Evolutionary conservation across 164 flowering plant species (phyloP), one percentile per base, ranked within the genome.

Genomic region (Vitis amurensis): DNA sequence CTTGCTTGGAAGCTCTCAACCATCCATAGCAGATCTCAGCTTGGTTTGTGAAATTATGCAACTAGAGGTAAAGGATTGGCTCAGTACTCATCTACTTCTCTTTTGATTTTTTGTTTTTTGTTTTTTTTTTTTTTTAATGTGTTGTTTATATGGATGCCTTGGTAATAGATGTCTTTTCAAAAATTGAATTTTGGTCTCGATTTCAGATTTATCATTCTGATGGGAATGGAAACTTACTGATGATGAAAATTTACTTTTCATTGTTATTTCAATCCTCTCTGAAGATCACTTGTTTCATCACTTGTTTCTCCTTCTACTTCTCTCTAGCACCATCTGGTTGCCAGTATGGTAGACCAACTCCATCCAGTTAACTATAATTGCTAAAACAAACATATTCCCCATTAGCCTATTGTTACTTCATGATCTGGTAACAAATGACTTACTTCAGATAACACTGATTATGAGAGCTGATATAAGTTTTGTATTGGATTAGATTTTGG

Each of bases 21-120:
- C 98, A 31, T 92, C 98, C 29, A 87, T 94, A 55, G 97, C 97
- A 49, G 97, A 94, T 81, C 91, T 94, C 71, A 88, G 90, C 85
- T 82, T 92, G 65, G 94, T 89, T 1, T 94, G 97, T 81, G 98
- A 94, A 74, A 73, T 92, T 60, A 92, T 86, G 92, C 90, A 94
- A 69, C 81, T 91, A 63, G 92, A 94, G 92, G 98, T 94, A 89
- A 59, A 29, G 61, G 27, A 23, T 37, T 9, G 50, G 4, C 8
- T 12, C 13, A n/a, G 16, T 48, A 27, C 50, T 29, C 10, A 23
- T 23, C 19, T 15, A 5, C 23, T 8, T n/a, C 1, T 55, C 6
- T 12, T 23, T 31, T 3, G 27, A 23, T 23, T 52, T 63, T 23
- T n/a, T 69, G 51, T 48, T 44, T 57, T 23, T 23, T 23, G n/a